phyloP scores from a whole-genome alignment of 2,329 filamentous ascomycete genomes.

The Aspergillus awamori region DNA sequence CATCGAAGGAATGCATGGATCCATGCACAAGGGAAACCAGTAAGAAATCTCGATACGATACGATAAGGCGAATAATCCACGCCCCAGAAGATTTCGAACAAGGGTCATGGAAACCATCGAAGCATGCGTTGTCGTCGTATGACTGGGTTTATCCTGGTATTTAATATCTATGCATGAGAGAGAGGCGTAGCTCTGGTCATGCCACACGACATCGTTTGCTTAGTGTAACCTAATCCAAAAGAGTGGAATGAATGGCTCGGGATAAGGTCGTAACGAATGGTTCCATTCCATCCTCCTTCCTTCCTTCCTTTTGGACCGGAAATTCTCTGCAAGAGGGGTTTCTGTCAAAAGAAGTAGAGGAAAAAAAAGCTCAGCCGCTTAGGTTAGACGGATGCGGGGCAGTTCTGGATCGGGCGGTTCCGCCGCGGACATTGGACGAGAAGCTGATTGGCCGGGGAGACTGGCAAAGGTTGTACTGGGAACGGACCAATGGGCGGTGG shows the following conservation, averaged over 20 bases:
- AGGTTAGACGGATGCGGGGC: slow-evolving; percentile 7
- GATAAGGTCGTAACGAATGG: too few relatives aligned
- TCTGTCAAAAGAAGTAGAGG: neutral
- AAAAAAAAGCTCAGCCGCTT: neutral
- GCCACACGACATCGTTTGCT: neutral
- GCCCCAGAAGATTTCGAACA: neutral
- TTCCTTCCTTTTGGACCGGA: neutral
- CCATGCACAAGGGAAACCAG: too few relatives aligned
- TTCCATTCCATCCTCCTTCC: too few relatives aligned
- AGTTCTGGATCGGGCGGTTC: slow-evolving; percentile 1
- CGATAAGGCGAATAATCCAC: too few relatives aligned
- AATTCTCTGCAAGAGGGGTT: neutral
- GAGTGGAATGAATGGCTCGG: neutral
- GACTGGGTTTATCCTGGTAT: neutral
- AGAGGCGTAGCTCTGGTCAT: neutral
- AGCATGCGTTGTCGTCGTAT: neutral
- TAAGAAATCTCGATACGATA: too few relatives aligned
- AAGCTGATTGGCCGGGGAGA: neutral
- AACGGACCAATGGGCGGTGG: slow-evolving; percentile 3
- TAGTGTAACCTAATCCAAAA: neutral
- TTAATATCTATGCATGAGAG: neutral
- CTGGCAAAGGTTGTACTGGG: neutral
- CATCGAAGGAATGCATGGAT: too few relatives aligned
- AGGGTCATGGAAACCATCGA: neutral
- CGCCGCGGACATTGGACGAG: neutral